A percentile compares a stretch with the other conserved stretches of the same genome.
Evolutionary conservation across 306 rosid genomes (phyloP).

Genomic region (Quercus agrifolia): DNA sequence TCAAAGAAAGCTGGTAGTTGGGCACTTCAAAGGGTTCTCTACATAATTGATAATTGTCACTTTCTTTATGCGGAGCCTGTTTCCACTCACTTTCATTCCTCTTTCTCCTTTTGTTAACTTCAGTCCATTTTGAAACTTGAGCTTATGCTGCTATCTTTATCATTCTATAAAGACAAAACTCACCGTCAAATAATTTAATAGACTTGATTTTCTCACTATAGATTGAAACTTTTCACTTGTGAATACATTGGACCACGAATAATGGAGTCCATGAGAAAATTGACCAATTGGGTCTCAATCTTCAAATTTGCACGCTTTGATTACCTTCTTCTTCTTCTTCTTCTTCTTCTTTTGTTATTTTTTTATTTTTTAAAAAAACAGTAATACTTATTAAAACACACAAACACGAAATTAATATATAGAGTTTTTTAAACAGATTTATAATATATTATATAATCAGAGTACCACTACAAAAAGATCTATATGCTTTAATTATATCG

Average conservation of each 20-base stretch:
- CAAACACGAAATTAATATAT: too few species aligned
- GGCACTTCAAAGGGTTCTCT: slow-evolving; percentile 15
- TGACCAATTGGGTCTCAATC: neutral
- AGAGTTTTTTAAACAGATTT: too few species aligned
- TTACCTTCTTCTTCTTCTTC: too few species aligned
- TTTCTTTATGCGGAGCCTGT: neutral
- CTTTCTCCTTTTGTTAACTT: neutral
- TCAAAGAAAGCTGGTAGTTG: slow-evolving; percentile 32
- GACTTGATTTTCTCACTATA: too few species aligned
- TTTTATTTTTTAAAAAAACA: too few species aligned
- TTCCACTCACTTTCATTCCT: neutral
- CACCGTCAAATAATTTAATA: neutral
- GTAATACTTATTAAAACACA: too few species aligned
- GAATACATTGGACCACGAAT: neutral
- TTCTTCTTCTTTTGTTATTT: too few species aligned
- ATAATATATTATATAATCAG: too few species aligned
- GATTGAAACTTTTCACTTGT: neutral
- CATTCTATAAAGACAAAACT: neutral
- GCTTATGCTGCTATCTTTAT: slow-evolving; percentile 8
- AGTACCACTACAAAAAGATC: too few species aligned
- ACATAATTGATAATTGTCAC: neutral
- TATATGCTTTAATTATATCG: neutral
- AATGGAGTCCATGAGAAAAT: neutral
- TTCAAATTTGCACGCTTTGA: neutral
- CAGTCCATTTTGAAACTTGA: neutral